Base-by-base conservation (phyloP, 306 rosid genomes). In the Macrotyloma uniflorum region DNA sequence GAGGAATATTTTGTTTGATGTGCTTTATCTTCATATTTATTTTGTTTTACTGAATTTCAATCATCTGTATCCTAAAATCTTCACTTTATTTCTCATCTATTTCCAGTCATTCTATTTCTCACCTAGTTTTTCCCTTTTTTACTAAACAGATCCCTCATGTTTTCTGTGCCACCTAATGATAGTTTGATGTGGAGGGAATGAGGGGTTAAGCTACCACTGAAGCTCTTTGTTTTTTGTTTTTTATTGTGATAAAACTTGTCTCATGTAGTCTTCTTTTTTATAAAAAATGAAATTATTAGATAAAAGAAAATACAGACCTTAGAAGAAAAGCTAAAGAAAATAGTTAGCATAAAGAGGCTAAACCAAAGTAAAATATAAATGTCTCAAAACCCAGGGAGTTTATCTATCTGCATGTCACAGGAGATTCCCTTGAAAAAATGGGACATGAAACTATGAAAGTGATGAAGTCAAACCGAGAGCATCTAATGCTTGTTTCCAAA, bases 1-100 rank as follows among this genome's bases (percentile, higher is more conserved):
- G 98, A 74, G 75, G 5, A 54, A 26, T 68, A 23, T 45, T 54
- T 67, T 76, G 43, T 78, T 72, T 81, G 63, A 35, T 67, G 64
- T 69, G 49, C 47, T 49, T 76, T 23, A 30, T 67, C n/a, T 65
- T 55, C 35, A 40, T 77, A 30, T 71, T 50, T n/a, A 32, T 15
- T 49, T 46, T 28, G 54, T 78, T 38, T 10, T 68, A 67, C 32
- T 70, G 11, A 67, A 20, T 59, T 77, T 67, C 19, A 16, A 22
- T 74, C 46, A 36, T 62, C 55, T 51, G 8, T 50, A 54, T 53
- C 78, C 55, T 67, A 59, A n/a, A n/a, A n/a, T 42, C 47, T 10
- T 42, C 47, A 42, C 47, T 42, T 12, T 12, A 10, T 11, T 42
- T 42, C 16, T 42, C 47, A 42, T 42, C 16, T 36, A 36, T 6